phyloP scores from a whole-genome alignment of 805 yeast genomes.

The Yarrowia osloensis region DNA sequence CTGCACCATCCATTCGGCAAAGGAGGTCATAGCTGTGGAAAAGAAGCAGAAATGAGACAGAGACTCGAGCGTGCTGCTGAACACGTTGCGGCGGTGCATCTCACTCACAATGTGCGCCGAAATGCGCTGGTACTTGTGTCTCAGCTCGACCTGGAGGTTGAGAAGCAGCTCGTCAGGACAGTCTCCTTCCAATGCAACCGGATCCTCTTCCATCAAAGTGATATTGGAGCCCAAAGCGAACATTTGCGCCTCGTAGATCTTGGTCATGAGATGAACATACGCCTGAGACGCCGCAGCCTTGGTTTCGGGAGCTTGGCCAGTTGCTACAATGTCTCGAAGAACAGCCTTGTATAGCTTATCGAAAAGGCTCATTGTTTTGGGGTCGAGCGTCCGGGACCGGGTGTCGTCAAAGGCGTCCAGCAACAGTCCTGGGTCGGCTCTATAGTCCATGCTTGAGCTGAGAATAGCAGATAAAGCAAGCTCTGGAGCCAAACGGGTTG shows the following conservation, averaged over 20 bases:
- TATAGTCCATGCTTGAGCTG: background rate
- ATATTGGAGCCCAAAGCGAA: constrained; percentile 6
- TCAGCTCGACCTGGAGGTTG: background rate
- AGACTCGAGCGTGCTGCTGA: background rate
- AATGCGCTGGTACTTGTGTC: background rate
- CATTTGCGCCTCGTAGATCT: constrained; percentile 1
- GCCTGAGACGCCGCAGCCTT: constrained; percentile 10
- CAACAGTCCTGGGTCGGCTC: background rate
- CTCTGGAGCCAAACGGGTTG: background rate
- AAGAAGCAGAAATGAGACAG: background rate
- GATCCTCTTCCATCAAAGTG: background rate
- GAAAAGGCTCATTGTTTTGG: background rate
- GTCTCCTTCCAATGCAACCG: background rate
- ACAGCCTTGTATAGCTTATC: background rate
- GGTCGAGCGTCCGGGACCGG: background rate
- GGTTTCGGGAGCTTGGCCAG: background rate
- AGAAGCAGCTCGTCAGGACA: background rate
- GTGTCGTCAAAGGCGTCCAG: constrained; percentile 19
- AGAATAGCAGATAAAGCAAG: background rate
- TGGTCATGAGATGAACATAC: background rate
- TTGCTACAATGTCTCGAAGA: background rate
- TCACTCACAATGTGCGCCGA: background rate
- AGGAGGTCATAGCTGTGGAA: background rate
- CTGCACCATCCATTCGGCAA: constrained; percentile 15
- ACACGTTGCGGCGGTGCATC: background rate